A percentile compares a stretch with the other conserved stretches of the same genome.
Conservation (phyloP, 2,329 filamentous ascomycete genomes). For the Alternaria postmessia region DNA sequence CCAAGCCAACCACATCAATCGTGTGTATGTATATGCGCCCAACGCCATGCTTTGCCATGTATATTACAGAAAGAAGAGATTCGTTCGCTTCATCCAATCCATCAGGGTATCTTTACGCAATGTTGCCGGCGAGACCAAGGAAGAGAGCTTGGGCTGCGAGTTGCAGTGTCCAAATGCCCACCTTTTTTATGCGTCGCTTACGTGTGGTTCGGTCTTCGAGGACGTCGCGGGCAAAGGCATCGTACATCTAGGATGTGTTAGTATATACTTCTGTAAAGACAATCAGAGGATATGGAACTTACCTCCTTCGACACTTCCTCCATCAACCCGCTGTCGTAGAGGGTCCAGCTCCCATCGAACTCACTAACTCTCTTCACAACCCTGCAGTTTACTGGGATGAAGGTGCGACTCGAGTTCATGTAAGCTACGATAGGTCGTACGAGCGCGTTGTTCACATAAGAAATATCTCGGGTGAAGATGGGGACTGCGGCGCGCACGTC, state of each 20-base stretch:
- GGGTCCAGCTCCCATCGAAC: constrained; percentile 94
- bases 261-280: neutral
- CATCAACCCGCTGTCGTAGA: constrained; percentile 93
- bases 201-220: constrained; percentile 89
- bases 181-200: constrained; percentile 88
- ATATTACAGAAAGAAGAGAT: constrained; percentile 26
- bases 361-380: constrained; percentile 89
- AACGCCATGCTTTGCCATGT: constrained; percentile 23
- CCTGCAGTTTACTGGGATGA: constrained; percentile 93
- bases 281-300: constrained; percentile 13
- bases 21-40: constrained; percentile 5
- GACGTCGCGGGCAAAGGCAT: constrained; percentile 91
- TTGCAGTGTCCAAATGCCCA: constrained; percentile 94
- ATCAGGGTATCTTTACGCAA: constrained; percentile 54
- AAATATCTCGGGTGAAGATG: constrained; percentile 88
- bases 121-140: constrained; percentile 90
- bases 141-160: constrained; percentile 92
- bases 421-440: constrained; percentile 97
- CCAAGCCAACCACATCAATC: neutral
- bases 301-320: constrained; percentile 89
- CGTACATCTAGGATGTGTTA: constrained; percentile 71
- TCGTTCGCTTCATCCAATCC: constrained; percentile 1
- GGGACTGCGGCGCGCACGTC: constrained; percentile 93
- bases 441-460: constrained; percentile 94
- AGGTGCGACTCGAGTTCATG: constrained; percentile 93